These are phyloP conservation scores for Peronospora belbahrii DNA, from an alignment of 352 stramenopile genomes.

Conservation along the genomic window DNA sequence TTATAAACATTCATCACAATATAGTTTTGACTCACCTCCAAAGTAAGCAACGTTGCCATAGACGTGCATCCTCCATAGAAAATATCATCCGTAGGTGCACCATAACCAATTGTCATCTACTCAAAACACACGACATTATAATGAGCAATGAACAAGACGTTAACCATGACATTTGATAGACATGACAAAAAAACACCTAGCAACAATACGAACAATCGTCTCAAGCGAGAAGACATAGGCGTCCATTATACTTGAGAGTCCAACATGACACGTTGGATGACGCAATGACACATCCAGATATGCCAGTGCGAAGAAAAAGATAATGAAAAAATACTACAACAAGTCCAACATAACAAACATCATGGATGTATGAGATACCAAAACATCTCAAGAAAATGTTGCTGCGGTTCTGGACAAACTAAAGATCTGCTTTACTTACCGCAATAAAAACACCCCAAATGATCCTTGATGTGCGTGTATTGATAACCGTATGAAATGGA, in stretches of 20 bases:
- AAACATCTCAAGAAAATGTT: not conserved
- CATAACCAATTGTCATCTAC: constrained; percentile 86
- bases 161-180: not conserved
- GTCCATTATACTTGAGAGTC: constrained; percentile 65
- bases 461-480: constrained; percentile 77
- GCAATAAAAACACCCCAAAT: constrained; percentile 68
- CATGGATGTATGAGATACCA: too few relatives aligned
- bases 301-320: constrained; percentile 70
- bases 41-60: constrained; percentile 67
- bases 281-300: constrained; percentile 65
- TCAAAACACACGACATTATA: not conserved
- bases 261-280: constrained; percentile 61
- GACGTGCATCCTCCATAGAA: constrained; percentile 80
- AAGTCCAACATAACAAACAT: too few relatives aligned
- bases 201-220: constrained; percentile 55
- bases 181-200: not conserved
- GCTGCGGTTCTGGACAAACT: too few relatives aligned
- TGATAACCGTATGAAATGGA: constrained; percentile 83
- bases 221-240: constrained; percentile 85
- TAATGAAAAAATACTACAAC: constrained; percentile 68
- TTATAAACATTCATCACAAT: not conserved
- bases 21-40: constrained; percentile 39
- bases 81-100: constrained; percentile 80
- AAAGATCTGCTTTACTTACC: constrained; percentile 26
- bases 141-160: not conserved